A percentile compares a stretch with the other conserved stretches of the same genome.
Evolutionary conservation across 2,329 filamentous ascomycete species (phyloP).

Genomic region (Nothophoma quercina): DNA sequence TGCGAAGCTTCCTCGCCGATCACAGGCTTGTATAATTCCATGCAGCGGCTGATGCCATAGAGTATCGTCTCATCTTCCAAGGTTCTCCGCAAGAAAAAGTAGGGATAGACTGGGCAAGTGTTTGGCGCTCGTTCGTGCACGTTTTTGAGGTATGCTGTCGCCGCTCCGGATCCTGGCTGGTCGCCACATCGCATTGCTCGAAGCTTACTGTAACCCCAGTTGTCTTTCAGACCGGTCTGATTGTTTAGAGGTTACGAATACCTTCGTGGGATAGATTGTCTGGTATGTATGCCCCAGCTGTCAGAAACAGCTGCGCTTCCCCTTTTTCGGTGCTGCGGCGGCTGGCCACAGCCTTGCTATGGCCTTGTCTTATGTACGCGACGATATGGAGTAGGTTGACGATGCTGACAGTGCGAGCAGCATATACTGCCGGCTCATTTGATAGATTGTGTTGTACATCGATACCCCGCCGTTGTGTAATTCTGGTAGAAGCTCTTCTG

Average conservation of each 20-base stretch:
- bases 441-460: conserved; percentile 45
- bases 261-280: conserved; percentile 38
- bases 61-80: conserved; percentile 46
- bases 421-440: conserved; percentile 23
- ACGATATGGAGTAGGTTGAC: neutral
- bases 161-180: conserved; percentile 15
- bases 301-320: neutral
- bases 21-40: conserved; percentile 39
- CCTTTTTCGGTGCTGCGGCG: neutral
- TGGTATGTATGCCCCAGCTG: conserved; percentile 29
- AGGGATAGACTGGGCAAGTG: conserved; percentile 54
- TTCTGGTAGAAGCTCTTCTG: conserved; percentile 24
- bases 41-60: conserved; percentile 49
- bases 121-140: conserved; percentile 45
- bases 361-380: conserved; percentile 1
- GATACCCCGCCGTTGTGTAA: conserved; percentile 37
- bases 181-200: conserved; percentile 7
- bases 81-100: conserved; percentile 48
- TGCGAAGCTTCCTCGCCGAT: conserved; percentile 41
- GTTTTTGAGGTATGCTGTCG: conserved; percentile 44
- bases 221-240: conserved; percentile 35
- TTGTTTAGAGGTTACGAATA: conserved; percentile 33
- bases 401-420: conserved; percentile 6
- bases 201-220: conserved; percentile 39
- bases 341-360: neutral